These are phyloP conservation scores for Paracoccidioides lutzii DNA, from an alignment of 2,329 filamentous ascomycete genomes.

Conservation along the genomic window DNA sequence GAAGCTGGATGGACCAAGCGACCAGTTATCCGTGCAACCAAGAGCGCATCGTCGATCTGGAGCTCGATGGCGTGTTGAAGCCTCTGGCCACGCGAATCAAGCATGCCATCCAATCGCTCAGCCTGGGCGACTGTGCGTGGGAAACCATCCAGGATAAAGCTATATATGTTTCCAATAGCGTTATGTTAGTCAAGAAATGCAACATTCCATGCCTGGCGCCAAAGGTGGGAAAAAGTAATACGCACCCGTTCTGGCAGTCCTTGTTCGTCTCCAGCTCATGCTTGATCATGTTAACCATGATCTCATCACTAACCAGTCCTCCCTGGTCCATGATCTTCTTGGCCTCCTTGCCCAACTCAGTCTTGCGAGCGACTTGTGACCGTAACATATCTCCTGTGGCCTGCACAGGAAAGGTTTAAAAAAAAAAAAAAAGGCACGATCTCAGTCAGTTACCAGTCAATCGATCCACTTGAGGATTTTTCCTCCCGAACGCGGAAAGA, in stretches of 20 bases:
- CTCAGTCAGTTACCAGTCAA: constrained; percentile 3
- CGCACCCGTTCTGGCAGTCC: constrained; percentile 93
- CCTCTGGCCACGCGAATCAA: constrained; percentile 60
- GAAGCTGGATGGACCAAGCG: constrained; percentile 92
- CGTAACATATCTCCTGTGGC: constrained; percentile 98
- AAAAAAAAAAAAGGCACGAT: constrained; percentile 6
- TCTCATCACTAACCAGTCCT: constrained; percentile 94
- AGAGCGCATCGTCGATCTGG: constrained; percentile 85
- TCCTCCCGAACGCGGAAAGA: neutral
- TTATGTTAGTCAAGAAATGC: no score
- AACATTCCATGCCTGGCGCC: neutral
- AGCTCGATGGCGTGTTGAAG: constrained; percentile 94
- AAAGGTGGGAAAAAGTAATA: neutral
- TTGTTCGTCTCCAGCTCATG: constrained; percentile 84
- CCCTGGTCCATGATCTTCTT: constrained; percentile 99
- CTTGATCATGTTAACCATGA: constrained; percentile 99
- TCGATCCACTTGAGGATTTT: neutral
- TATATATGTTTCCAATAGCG: constrained; percentile 25
- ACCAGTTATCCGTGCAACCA: constrained; percentile 92
- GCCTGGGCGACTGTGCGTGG: constrained; percentile 93
- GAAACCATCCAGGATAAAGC: constrained; percentile 98
- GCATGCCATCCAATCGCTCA: constrained; percentile 88
- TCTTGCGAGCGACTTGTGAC: constrained; percentile 97
- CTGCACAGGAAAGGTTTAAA: constrained; percentile 36
- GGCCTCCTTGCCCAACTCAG: constrained; percentile 78